Evolutionary conservation across 2,329 filamentous ascomycete species (phyloP).

Genomic region (Fusarium virguliforme): DNA sequence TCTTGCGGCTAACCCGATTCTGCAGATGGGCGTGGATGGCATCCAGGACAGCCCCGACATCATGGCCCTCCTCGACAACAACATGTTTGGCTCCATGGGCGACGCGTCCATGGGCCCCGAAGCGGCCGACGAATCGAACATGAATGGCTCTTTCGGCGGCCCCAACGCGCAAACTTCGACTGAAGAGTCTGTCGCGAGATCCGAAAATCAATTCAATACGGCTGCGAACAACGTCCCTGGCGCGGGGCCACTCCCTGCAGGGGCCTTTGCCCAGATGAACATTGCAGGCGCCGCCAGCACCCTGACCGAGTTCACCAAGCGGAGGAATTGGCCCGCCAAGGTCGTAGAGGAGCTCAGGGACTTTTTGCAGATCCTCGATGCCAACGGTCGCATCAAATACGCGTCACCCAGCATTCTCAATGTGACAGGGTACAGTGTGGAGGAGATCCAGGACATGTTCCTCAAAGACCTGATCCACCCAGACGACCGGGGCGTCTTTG

Average conservation of each 20-base stretch:
- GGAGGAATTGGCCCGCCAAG: conserved; percentile 86
- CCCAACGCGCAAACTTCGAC: conserved; percentile 45
- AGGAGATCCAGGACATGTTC: conserved; percentile 81
- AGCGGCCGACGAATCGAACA: conserved; percentile 51
- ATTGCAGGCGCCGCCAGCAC: conserved; percentile 60
- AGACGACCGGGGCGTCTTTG: conserved; percentile 87
- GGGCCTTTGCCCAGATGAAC: conserved; percentile 56
- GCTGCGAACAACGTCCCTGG: conserved; percentile 59
- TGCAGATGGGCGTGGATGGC: conserved; percentile 49
- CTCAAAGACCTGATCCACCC: conserved; percentile 88
- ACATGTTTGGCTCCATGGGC: conserved; percentile 58
- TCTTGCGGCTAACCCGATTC: conserved; percentile 42
- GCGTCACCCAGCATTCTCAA: conserved; percentile 83
- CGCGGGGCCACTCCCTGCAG: conserved; percentile 61
- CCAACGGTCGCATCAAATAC: conserved; percentile 87
- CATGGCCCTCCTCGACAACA: conserved; percentile 63
- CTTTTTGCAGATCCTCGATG: conserved; percentile 88
- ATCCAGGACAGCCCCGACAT: conserved; percentile 57
- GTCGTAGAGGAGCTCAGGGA: conserved; percentile 93
- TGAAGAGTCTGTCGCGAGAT: conserved; percentile 53
- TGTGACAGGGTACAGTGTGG: conserved; percentile 82
- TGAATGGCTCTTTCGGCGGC: conserved; percentile 44
- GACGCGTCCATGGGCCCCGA: conserved; percentile 64
- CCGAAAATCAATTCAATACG: conserved; percentile 57
- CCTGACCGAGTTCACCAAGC: conserved; percentile 73